Conservation (phyloP, 2,329 filamentous ascomycete genomes). For the Cadophora sp. region DNA sequence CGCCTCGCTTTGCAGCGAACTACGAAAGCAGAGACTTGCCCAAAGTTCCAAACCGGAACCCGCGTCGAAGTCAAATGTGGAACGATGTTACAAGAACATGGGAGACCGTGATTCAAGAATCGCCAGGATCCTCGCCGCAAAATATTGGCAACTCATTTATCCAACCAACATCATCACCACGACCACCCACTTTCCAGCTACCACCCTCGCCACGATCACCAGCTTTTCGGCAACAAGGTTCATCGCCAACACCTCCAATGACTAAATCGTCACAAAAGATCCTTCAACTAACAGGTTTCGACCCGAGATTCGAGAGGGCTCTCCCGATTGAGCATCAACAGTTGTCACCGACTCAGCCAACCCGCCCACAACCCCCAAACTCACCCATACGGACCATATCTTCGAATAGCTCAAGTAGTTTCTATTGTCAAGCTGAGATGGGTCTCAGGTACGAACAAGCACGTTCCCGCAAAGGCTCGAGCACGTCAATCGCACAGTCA, state of each 20-base stretch:
- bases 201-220: background rate
- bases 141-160: background rate
- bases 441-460: slow-evolving; percentile 3
- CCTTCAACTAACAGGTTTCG: slow-evolving; percentile 35
- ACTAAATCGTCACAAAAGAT: slow-evolving; percentile 35
- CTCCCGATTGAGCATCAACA: slow-evolving; percentile 25
- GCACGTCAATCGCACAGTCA: background rate
- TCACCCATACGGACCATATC: slow-evolving; percentile 6
- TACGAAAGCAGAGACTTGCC: slow-evolving; percentile 10
- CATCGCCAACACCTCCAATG: slow-evolving; percentile 19
- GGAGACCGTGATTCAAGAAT: background rate
- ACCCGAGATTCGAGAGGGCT: slow-evolving; percentile 28
- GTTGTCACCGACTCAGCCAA: background rate
- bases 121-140: background rate
- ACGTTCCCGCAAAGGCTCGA: background rate
- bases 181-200: background rate
- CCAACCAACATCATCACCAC: slow-evolving; percentile 2
- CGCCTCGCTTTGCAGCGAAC: slow-evolving; percentile 12
- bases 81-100: background rate
- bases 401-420: slow-evolving; percentile 29
- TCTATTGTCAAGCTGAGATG: slow-evolving; percentile 31
- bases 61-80: slow-evolving; percentile 15
- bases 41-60: background rate
- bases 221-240: background rate
- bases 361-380: background rate